Evolutionary conservation across 2,329 filamentous ascomycete genomes (phyloP), one percentile per base, ranked within the genome.

Genomic region (Fusarium nisikadoi): DNA sequence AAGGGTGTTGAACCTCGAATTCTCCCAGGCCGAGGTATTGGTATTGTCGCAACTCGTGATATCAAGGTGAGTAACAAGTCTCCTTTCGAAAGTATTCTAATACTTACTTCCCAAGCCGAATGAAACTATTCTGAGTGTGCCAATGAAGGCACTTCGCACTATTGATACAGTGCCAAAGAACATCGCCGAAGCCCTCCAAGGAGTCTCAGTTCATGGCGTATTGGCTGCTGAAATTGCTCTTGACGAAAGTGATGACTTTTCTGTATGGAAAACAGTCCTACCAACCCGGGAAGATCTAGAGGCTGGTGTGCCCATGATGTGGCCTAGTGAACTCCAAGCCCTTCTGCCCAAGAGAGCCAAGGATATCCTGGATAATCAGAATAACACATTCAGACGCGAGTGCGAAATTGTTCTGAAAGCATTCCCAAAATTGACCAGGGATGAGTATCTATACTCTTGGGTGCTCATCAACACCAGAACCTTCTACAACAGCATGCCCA

Each of bases 1-100:
- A 86, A 89, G 63, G 93, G 92, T 19, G 87, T 97, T 33, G 81
- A 86, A 39, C 87, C 94, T 9, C 86, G 89, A 43, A 84, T 84
- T 42, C 90, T 97, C 20, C 88, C 91, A 10, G 92, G 91, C 4
- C 87, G 92, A 60, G 94, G 94, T 33, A 87, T 96, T 58, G 94
- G 95, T 50, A 90, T 97, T 62, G 86, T 95, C 55, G 92, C 94
- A 9, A 91, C 89, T 17, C 86, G 87, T 33, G 83, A 87, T 19
- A 86, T 96, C 68, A 83, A 92, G 83, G 93, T 93, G 82, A 76
- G 71, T 62, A 17, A 50, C 19, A 8, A 2, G 6, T 16, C 16
- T 16, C 19, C 2, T 27, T 3, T 9, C 13, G 16, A 17, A 42
- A 36, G 5, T 11, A 14, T 19, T 56, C 71, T 76, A 43, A 71